A percentile compares a stretch with the other conserved stretches of the same genome.
phyloP scores from a whole-genome alignment of 106 monocot species.

The Phalaenopsis equestris region DNA sequence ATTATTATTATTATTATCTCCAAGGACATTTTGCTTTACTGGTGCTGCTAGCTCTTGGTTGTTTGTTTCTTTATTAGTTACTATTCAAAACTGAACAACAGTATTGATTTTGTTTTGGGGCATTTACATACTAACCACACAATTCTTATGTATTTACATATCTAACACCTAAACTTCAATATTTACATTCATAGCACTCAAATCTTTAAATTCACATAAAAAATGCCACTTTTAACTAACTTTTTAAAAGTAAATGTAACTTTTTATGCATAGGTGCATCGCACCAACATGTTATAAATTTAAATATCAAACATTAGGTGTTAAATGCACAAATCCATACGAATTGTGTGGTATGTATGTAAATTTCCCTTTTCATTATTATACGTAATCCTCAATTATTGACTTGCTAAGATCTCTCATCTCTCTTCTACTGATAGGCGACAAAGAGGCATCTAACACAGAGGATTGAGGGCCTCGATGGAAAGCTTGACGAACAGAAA shows the following conservation, averaged over 20 bases:
- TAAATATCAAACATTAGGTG: too few relatives aligned
- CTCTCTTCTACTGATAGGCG: constrained; percentile 13
- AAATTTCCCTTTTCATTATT: neutral
- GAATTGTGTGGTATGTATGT: too few relatives aligned
- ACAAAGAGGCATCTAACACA: constrained; percentile 26
- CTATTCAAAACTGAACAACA: neutral
- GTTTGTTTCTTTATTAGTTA: neutral
- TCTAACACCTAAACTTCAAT: too few relatives aligned
- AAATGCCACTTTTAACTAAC: too few relatives aligned
- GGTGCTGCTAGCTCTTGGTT: neutral
- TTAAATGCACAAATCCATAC: too few relatives aligned
- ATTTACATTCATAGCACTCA: too few relatives aligned
- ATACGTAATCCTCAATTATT: neutral
- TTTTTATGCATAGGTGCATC: too few relatives aligned
- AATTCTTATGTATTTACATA: too few relatives aligned
- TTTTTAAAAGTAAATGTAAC: too few relatives aligned
- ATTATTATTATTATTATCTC: neutral
- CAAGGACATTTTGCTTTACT: neutral
- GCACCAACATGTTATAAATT: too few relatives aligned
- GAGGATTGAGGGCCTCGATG: constrained; percentile 26
- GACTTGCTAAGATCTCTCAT: neutral
- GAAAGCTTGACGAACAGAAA: constrained; percentile 27
- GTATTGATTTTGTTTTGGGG: neutral
- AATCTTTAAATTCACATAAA: too few relatives aligned
- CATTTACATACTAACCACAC: too few relatives aligned